These are phyloP conservation scores for Coniochaeta ligniaria DNA, from an alignment of 2,329 filamentous ascomycete species.

Conservation along the genomic window DNA sequence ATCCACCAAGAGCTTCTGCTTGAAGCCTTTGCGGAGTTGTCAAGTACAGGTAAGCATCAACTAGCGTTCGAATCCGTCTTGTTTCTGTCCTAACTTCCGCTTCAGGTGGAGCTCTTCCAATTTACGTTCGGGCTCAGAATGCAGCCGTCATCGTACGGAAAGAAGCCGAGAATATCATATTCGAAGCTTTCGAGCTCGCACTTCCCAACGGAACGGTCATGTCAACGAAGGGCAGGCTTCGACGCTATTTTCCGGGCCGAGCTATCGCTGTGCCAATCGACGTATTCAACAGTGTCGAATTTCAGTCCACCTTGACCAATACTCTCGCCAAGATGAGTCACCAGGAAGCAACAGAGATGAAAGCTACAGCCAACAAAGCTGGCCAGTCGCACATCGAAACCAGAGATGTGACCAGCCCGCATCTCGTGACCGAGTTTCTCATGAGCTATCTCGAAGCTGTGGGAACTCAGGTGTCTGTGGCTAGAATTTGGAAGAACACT, in stretches of 20 bases:
- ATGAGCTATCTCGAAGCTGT: constrained; percentile 29
- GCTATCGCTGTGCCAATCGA: constrained; percentile 12
- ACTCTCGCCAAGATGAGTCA: constrained; percentile 20
- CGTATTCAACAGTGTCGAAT: constrained; percentile 6
- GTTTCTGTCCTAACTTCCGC: background rate
- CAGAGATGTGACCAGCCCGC: constrained; percentile 41
- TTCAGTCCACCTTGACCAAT: constrained; percentile 14
- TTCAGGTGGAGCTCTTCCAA: constrained; percentile 12
- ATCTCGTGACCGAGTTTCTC: constrained; percentile 43
- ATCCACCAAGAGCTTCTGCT: background rate
- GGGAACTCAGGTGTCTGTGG: constrained; percentile 18
- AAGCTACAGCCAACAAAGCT: constrained; percentile 27
- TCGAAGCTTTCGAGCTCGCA: constrained; percentile 27
- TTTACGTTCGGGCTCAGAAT: constrained; percentile 26
- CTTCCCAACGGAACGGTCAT: constrained; percentile 18
- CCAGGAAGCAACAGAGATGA: constrained; percentile 13
- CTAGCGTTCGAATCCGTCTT: background rate
- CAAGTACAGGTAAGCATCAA: background rate
- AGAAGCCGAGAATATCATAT: constrained; percentile 7
- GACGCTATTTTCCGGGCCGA: constrained; percentile 18
- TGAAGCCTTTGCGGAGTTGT: background rate
- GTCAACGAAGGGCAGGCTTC: constrained; percentile 19
- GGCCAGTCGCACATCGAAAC: constrained; percentile 25
- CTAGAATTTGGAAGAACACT: constrained; percentile 40
- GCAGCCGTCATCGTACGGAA: constrained; percentile 22